These are phyloP conservation scores for Alternaria burnsii DNA, from an alignment of 2,329 filamentous ascomycete species.

Conservation along the genomic window DNA sequence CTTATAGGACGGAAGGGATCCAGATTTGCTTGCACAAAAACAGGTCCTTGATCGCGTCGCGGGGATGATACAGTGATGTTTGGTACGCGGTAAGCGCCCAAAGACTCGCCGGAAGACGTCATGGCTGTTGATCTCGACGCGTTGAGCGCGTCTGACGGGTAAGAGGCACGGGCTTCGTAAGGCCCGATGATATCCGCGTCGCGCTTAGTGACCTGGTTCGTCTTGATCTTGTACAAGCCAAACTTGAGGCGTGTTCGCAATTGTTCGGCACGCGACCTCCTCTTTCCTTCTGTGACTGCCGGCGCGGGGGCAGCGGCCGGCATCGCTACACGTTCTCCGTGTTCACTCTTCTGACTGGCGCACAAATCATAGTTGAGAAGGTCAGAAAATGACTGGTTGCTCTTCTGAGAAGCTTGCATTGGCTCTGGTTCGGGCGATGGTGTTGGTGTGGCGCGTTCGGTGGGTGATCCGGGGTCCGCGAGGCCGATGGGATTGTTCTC, in stretches of 20 bases:
- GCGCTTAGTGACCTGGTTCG: slow-evolving; percentile 73
- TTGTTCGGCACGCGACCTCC: slow-evolving; percentile 67
- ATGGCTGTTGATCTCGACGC: slow-evolving; percentile 32
- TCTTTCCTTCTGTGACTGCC: slow-evolving; percentile 20
- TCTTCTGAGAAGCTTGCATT: slow-evolving; percentile 40
- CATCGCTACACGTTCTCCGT: slow-evolving; percentile 16
- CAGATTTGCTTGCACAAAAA: slow-evolving; percentile 42
- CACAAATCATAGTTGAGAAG: slow-evolving; percentile 58
- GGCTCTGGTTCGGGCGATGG: slow-evolving; percentile 26
- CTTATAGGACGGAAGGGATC: slow-evolving; percentile 42
- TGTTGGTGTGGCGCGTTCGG: slow-evolving; percentile 46
- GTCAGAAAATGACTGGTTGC: slow-evolving; percentile 57
- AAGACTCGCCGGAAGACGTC: slow-evolving; percentile 25
- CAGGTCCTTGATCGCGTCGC: slow-evolving; percentile 29
- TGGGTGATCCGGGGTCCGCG: slow-evolving; percentile 42
- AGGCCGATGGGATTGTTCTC: slow-evolving; percentile 39
- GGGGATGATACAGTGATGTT: slow-evolving; percentile 44
- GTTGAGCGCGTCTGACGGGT: slow-evolving; percentile 25
- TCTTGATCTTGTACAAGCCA: slow-evolving; percentile 78
- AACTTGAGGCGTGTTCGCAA: slow-evolving; percentile 74
- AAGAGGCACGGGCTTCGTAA: slow-evolving; percentile 35
- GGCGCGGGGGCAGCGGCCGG: slow-evolving; percentile 19
- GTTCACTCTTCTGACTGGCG: slow-evolving; percentile 51
- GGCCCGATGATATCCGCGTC: slow-evolving; percentile 63
- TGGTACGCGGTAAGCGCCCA: slow-evolving; percentile 27